phyloP scores from a whole-genome alignment of 2,329 filamentous ascomycete species.

The Cucurbitaria berberidis region DNA sequence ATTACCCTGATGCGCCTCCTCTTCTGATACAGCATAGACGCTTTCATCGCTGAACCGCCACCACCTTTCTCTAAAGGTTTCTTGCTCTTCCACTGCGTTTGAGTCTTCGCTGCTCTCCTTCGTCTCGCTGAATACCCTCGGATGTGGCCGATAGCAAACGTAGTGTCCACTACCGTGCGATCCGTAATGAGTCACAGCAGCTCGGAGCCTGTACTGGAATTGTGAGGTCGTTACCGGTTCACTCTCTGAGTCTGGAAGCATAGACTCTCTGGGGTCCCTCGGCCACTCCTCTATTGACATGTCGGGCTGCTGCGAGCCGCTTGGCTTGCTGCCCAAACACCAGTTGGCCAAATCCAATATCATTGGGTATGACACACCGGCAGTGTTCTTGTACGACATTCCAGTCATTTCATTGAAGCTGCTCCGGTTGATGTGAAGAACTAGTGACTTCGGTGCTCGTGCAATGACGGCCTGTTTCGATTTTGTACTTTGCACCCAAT shows the following conservation, averaged over 20 bases:
- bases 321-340: constrained; percentile 70
- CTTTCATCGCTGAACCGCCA: constrained; percentile 91
- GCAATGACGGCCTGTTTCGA: constrained; percentile 88
- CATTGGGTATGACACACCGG: constrained; percentile 77
- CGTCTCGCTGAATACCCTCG: constrained; percentile 28
- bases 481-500: constrained; percentile 79
- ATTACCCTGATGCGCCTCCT: constrained; percentile 74
- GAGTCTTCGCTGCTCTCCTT: constrained; percentile 1
- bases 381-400: constrained; percentile 80
- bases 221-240: constrained; percentile 44
- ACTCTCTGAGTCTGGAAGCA: constrained; percentile 67
- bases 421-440: constrained; percentile 89
- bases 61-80: constrained; percentile 64
- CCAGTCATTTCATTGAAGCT: constrained; percentile 86
- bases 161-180: constrained; percentile 96
- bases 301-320: constrained; percentile 34
- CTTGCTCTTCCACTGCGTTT: constrained; percentile 24
- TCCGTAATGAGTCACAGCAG: constrained; percentile 87
- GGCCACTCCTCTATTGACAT: constrained; percentile 69
- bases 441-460: constrained; percentile 78
- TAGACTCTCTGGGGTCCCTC: constrained; percentile 70
- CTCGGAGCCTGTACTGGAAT: constrained; percentile 74
- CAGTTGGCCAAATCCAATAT: constrained; percentile 79
- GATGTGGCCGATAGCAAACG: constrained; percentile 82
- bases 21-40: constrained; percentile 75